Percentiles rank a stretch among this genome's conserved stretches.
Conservation (phyloP, 805 yeast genomes). For the Candida jianshihensis region DNA sequence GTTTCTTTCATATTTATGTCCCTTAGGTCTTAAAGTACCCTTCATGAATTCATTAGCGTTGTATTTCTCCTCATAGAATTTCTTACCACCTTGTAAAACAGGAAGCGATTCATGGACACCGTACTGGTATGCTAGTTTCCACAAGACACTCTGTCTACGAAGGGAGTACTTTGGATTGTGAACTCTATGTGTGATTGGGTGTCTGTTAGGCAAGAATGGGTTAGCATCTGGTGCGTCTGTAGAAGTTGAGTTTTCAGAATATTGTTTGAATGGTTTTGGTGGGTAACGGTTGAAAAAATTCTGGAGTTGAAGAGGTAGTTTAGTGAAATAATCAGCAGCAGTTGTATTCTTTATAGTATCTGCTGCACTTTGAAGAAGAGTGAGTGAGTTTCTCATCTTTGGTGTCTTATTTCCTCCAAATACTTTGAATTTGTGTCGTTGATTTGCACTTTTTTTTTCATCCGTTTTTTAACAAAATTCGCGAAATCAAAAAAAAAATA, state of each 20-base stretch:
- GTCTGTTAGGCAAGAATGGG: conserved; percentile 82
- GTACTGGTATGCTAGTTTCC: conserved; percentile 71
- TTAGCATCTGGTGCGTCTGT: conserved; percentile 67
- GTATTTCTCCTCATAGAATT: conserved; percentile 75
- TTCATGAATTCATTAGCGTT: conserved; percentile 60
- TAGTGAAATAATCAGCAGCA: conserved; percentile 35
- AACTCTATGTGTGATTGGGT: conserved; percentile 71
- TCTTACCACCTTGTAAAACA: conserved; percentile 37
- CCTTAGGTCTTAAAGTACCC: conserved; percentile 75
- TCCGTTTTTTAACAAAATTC: background rate
- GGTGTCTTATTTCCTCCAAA: too few species aligned
- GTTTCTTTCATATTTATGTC: conserved; percentile 72
- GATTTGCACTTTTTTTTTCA: background rate
- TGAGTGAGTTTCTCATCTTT: conserved; percentile 22
- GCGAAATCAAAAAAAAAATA: background rate
- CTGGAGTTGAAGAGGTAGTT: conserved; percentile 64
- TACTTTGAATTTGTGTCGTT: background rate
- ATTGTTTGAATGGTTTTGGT: conserved; percentile 69
- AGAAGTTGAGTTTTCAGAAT: conserved; percentile 56
- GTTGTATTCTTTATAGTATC: too few species aligned
- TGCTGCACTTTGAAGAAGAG: conserved; percentile 7
- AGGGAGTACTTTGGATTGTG: conserved; percentile 75
- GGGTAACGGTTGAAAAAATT: conserved; percentile 78
- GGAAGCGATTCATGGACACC: conserved; percentile 83
- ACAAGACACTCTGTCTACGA: conserved; percentile 77